Evolutionary conservation across 768 basidiomycete genomes (phyloP).

Genomic region (Leucogyrophana mollusca): DNA sequence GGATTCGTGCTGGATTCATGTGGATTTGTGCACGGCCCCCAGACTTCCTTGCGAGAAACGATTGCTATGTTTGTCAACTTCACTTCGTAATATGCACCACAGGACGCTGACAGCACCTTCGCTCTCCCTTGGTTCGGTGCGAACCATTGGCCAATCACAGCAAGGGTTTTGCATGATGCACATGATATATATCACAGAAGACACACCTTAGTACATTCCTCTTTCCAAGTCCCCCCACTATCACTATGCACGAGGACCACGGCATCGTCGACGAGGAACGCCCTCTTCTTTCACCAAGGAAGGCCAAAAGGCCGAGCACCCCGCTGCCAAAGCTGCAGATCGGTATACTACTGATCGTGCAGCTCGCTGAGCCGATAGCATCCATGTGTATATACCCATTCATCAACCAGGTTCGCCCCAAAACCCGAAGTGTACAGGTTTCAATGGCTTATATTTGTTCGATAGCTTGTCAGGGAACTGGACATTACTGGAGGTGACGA

Average conservation of each 20-base stretch:
- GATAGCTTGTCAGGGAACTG: constrained; percentile 58
- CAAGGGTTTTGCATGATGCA: no score
- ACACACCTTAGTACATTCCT: no score
- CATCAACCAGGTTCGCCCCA: constrained; percentile 49
- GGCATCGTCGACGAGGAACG: constrained; percentile 45
- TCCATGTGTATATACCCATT: constrained; percentile 60
- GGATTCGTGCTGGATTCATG: no score
- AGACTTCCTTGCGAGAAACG: no score
- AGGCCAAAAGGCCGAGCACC: constrained; percentile 22
- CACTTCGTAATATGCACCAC: no score
- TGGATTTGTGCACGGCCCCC: no score
- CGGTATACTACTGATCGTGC: constrained; percentile 42
- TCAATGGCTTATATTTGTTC: not conserved
- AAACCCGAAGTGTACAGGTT: not conserved
- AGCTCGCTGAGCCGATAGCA: constrained; percentile 55
- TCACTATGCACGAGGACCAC: constrained; percentile 28
- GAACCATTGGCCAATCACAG: no score
- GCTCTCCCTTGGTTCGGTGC: no score
- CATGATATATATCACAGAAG: no score
- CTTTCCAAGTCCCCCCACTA: not conserved
- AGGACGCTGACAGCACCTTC: no score
- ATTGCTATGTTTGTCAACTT: no score
- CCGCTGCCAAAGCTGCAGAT: constrained; percentile 55
- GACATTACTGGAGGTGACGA: constrained; percentile 64
- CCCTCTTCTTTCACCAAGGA: constrained; percentile 37